Conservation (phyloP, 176 grass and related monocot species). For the Areca catechu region DNA sequence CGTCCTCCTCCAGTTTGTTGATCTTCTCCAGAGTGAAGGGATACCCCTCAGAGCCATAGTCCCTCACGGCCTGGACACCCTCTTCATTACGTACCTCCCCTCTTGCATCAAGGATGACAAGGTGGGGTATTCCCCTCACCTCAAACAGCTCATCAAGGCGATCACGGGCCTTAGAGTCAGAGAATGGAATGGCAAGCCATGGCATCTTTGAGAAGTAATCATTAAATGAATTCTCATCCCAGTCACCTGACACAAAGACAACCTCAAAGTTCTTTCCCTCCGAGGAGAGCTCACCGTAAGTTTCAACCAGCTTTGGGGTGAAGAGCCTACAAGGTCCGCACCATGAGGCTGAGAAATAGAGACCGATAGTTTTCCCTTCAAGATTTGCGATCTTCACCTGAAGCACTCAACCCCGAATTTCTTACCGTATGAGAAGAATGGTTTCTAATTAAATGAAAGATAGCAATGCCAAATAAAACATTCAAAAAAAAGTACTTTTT, state of each 20-base stretch:
- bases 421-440: no score
- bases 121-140: slow-evolving; percentile 38
- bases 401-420: no score
- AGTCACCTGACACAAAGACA: slow-evolving; percentile 12
- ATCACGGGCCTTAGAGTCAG: slow-evolving; percentile 35
- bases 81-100: slow-evolving; percentile 38
- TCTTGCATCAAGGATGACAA: slow-evolving; percentile 40
- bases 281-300: background rate
- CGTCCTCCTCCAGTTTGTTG: slow-evolving; percentile 40
- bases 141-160: slow-evolving; percentile 35
- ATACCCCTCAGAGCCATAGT: slow-evolving; percentile 53
- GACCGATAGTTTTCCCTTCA: no score
- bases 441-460: no score
- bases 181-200: slow-evolving; percentile 66
- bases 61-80: slow-evolving; percentile 29
- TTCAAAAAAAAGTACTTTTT: no score
- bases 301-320: background rate
- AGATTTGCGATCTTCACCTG: no score
- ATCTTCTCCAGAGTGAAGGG: slow-evolving; percentile 61
- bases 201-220: slow-evolving; percentile 59
- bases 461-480: no score
- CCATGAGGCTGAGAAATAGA: background rate
- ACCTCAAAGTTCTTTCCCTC: background rate
- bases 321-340: background rate
- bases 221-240: slow-evolving; percentile 38